Conservation (phyloP, 108 stramenopile genomes). For the Licmophora abbreviata region DNA sequence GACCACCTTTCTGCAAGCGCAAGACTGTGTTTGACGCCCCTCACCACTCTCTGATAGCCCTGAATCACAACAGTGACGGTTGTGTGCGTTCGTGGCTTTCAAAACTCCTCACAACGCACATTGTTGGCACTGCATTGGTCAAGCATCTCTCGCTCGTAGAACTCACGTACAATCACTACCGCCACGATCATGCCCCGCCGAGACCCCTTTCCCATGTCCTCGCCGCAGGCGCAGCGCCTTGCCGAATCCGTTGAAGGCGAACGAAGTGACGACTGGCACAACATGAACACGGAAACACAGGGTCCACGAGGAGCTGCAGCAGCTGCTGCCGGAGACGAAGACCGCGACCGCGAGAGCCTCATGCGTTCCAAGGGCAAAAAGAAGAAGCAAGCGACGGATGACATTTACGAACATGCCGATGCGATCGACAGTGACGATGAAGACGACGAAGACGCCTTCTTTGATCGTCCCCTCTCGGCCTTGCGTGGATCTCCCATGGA, state of each 20-base stretch:
- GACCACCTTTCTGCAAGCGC: too few relatives aligned
- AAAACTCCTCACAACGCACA: too few relatives aligned
- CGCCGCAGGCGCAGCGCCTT: conserved; percentile 56
- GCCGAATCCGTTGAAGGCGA: conserved; percentile 17
- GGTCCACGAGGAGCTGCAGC: background rate
- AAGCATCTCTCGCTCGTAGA: too few relatives aligned
- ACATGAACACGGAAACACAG: conserved; percentile 1
- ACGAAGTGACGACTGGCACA: conserved; percentile 5
- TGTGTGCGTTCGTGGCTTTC: too few relatives aligned
- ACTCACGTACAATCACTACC: too few relatives aligned
- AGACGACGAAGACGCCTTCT: conserved; percentile 38
- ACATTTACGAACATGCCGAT: conserved; percentile 31
- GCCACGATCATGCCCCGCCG: conserved; percentile 33
- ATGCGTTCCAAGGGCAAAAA: conserved; percentile 8
- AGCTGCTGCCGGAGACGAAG: conserved; percentile 7
- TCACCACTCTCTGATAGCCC: too few relatives aligned
- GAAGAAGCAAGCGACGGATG: conserved; percentile 22
- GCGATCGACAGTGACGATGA: conserved; percentile 12
- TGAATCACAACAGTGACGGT: too few relatives aligned
- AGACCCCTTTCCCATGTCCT: conserved; percentile 81
- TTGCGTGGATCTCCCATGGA: conserved; percentile 32
- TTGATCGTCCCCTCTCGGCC: conserved; percentile 58
- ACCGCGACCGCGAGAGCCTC: conserved; percentile 18
- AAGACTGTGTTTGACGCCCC: too few relatives aligned
- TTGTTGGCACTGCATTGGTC: too few relatives aligned